phyloP scores from a whole-genome alignment of 495 filamentous ascomycete species.

The Neurospora sp. region DNA sequence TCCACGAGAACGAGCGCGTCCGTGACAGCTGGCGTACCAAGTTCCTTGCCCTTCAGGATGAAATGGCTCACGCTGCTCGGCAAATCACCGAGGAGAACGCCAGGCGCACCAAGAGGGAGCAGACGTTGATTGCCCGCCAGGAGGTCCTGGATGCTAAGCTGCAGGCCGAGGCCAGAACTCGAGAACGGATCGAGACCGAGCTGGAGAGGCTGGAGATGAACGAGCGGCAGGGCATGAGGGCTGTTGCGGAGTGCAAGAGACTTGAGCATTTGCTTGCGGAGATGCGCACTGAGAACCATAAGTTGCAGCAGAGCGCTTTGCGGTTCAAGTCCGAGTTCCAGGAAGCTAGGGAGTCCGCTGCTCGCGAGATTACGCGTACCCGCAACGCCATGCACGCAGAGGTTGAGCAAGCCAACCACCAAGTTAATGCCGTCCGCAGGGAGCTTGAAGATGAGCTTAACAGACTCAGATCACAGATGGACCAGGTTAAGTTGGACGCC shows the following conservation, averaged over 20 bases:
- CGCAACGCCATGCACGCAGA: conserved; percentile 70
- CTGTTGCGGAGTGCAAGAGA: conserved; percentile 45
- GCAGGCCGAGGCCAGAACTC: conserved; percentile 63
- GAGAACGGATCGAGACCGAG: conserved; percentile 71
- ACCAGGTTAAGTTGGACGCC: conserved; percentile 60
- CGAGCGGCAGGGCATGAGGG: conserved; percentile 56
- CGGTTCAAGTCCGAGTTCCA: conserved; percentile 75
- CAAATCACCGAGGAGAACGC: conserved; percentile 73
- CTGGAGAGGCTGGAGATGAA: conserved; percentile 64
- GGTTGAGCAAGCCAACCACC: conserved; percentile 67
- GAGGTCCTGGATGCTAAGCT: conserved; percentile 71
- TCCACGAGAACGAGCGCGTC: conserved; percentile 73
- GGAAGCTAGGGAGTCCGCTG: conserved; percentile 66
- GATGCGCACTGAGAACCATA: conserved; percentile 58
- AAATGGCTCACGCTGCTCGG: conserved; percentile 66
- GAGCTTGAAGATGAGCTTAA: conserved; percentile 65
- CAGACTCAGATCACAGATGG: conserved; percentile 57
- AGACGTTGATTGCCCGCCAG: conserved; percentile 60
- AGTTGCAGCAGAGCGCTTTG: conserved; percentile 52
- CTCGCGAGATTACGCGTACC: conserved; percentile 66
- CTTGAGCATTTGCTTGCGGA: conserved; percentile 55
- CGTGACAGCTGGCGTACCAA: conserved; percentile 70
- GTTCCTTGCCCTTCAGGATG: conserved; percentile 70
- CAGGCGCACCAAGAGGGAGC: conserved; percentile 60
- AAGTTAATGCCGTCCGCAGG: conserved; percentile 68